Conservation (phyloP, 345 rosid genomes). For the Camelina hispida region DNA sequence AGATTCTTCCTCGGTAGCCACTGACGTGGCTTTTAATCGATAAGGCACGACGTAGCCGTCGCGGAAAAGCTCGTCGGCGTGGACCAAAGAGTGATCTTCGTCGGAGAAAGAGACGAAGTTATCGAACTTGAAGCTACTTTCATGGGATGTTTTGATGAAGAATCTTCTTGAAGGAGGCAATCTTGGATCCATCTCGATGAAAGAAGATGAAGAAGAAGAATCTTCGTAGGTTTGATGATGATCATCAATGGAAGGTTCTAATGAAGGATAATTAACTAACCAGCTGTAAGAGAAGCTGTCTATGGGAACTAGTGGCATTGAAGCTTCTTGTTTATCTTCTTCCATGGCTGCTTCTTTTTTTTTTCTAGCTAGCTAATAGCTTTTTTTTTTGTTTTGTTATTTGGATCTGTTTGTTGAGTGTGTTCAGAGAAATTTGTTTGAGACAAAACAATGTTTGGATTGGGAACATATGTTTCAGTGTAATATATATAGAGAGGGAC, state of each 20-base stretch:
- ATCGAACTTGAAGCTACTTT: constrained; percentile 71
- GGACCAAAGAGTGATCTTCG: constrained; percentile 54
- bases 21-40: constrained; percentile 45
- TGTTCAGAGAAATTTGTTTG: constrained; percentile 32
- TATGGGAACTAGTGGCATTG: constrained; percentile 76
- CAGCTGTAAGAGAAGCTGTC: constrained; percentile 95
- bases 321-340: constrained; percentile 45
- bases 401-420: constrained; percentile 24
- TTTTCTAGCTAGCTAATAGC: too few relatives aligned
- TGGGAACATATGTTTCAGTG: constrained; percentile 45
- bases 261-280: constrained; percentile 77
- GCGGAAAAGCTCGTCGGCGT: constrained; percentile 88
- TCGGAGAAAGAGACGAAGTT: constrained; percentile 63
- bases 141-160: constrained; percentile 59
- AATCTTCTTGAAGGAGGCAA: constrained; percentile 91
- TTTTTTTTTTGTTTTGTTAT: neutral
- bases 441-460: constrained; percentile 41
- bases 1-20: constrained; percentile 9
- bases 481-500: constrained; percentile 44
- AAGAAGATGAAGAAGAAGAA: constrained; percentile 73
- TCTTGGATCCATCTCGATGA: constrained; percentile 97
- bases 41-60: constrained; percentile 81
- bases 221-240: constrained; percentile 69
- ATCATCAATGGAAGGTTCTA: constrained; percentile 55
- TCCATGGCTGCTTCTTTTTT: constrained; percentile 32